Base-by-base conservation (phyloP, 2,329 filamentous ascomycete genomes). In the Colletotrichum karsti region DNA sequence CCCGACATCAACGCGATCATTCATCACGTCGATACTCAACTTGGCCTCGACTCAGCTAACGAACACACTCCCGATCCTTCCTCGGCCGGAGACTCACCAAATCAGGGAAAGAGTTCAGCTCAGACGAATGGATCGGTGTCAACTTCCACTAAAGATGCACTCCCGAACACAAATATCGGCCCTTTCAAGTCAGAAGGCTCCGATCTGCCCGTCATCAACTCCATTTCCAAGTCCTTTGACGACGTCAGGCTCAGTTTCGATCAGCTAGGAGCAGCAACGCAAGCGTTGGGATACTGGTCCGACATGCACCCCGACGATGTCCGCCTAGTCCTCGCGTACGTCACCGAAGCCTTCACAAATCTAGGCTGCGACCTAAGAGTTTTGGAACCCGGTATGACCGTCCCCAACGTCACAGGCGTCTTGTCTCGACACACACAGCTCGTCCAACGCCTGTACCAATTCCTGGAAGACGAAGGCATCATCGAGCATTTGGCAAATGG, bases 241-340 rank as follows among this genome's bases (percentile, higher is more conserved):
- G 55, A 44, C 7, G 39, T 46, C 5, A 35, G 55, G n/a, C 46
- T 59, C 28, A 51, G 7, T 8, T 72, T 54, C 44, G 69, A 70
- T 30, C 22, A 24, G 5, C 28, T 63, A 1, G 59, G 58, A 7
- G 4, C 35, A 7, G 39, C 9, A 6, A 30, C 3, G 26, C 55
- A 2, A 6, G 53, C n/a, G 63, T 70, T 37, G 5, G 48, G 72
- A 15, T 80, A 77, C 63, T 79, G 72, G 62, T 55, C 44, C 0
- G 33, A 73, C 2, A 73, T 75, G 1, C 77, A 74, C n/a, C 76
- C 77, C 0, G 24, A 70, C 0, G 77, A 81, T 48, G 66, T 65
- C 1, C 48, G 71, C 1, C 72, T 81, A 1, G 73, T 80, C 4
- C 37, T 78, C 2, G 72, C 73, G 2, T 81, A 81, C 39, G 70